phyloP scores from a whole-genome alignment of 306 rosid genomes.

The Fragaria ananassa region DNA sequence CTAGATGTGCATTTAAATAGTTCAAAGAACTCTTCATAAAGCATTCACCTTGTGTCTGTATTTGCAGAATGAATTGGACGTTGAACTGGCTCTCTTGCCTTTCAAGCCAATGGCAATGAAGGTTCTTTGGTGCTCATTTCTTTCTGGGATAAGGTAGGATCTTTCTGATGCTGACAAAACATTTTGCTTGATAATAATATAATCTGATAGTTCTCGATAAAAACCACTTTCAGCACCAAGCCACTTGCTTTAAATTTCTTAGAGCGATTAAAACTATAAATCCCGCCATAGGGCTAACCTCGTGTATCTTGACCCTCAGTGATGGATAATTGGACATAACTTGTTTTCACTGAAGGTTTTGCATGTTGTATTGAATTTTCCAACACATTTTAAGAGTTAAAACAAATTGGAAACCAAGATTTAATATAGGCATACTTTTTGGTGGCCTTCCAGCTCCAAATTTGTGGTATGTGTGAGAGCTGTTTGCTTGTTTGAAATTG shows the following conservation, averaged over 20 bases:
- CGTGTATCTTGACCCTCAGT: neutral
- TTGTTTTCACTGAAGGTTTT: neutral
- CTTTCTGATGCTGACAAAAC: neutral
- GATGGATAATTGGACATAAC: neutral
- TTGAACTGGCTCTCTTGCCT: constrained; percentile 69
- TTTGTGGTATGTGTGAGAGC: neutral
- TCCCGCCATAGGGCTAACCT: neutral
- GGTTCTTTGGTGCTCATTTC: constrained; percentile 75
- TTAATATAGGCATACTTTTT: neutral
- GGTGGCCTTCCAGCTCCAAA: neutral
- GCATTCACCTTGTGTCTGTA: constrained; percentile 20
- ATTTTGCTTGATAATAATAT: neutral
- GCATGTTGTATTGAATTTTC: neutral
- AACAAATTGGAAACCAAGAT: neutral
- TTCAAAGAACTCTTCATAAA: neutral
- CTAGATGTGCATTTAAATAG: neutral
- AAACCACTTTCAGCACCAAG: neutral
- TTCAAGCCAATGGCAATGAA: constrained; percentile 74
- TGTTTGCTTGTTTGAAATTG: neutral
- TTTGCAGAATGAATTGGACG: constrained; percentile 57
- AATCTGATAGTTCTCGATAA: neutral
- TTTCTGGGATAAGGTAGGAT: constrained; percentile 69
- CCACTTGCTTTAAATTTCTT: neutral
- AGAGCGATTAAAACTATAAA: neutral
- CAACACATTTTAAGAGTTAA: neutral